Evolutionary conservation across 2,329 filamentous ascomycete species (phyloP).

Genomic region (Aspergillus sp.): DNA sequence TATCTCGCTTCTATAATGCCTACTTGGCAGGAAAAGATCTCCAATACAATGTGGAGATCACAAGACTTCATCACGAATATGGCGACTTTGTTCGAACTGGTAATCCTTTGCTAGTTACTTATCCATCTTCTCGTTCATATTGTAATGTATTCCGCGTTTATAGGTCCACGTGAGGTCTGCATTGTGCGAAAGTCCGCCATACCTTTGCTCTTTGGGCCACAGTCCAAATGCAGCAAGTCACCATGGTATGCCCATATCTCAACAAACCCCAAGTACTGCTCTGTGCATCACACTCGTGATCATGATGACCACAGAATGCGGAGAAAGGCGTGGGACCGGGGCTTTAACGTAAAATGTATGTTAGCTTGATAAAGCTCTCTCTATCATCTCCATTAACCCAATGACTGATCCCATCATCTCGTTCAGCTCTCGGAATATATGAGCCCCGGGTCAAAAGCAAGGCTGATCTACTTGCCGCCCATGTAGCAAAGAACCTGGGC

Average conservation of each 20-base stretch:
- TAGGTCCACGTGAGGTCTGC: constrained; percentile 14
- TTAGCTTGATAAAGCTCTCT: not conserved
- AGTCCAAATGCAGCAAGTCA: constrained; percentile 23
- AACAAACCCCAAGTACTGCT: constrained; percentile 8
- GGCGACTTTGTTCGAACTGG: constrained; percentile 34
- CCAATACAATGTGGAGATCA: constrained; percentile 16
- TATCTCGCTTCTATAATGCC: constrained; percentile 25
- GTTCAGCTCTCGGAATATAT: constrained; percentile 8
- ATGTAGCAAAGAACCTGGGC: not conserved
- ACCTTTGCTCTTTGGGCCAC: not conserved
- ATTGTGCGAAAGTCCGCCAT: constrained; percentile 3
- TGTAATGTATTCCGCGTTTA: not conserved
- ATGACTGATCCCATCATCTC: not conserved
- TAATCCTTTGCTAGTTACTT: constrained; percentile 1
- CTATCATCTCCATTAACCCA: not conserved
- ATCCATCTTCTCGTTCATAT: not conserved
- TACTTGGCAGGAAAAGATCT: constrained; percentile 18
- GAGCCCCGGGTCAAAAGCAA: constrained; percentile 14
- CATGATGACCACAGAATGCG: constrained; percentile 18
- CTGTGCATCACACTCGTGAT: constrained; percentile 26
- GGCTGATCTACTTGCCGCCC: constrained; percentile 25
- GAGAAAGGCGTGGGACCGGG: constrained; percentile 35
- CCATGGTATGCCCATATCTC: constrained; percentile 19
- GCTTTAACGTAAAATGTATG: constrained; percentile 32
- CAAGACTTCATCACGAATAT: constrained; percentile 26